These are phyloP conservation scores for Croton setiger DNA, from an alignment of 441 rosid species.

Conservation along the genomic window DNA sequence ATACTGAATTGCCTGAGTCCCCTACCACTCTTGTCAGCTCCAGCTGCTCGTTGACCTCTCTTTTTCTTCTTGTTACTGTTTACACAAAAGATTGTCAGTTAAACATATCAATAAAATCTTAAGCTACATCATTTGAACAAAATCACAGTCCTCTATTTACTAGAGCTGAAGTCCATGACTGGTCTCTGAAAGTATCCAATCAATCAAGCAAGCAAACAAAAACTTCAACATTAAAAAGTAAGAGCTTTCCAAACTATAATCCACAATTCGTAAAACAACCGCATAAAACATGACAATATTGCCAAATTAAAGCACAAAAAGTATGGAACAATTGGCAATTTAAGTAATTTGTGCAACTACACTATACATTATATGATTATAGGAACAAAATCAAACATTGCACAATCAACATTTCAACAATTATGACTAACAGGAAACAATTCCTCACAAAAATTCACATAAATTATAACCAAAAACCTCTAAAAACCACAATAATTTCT, in stretches of 20 bases:
- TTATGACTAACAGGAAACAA: not conserved
- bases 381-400: not conserved
- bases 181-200: not conserved
- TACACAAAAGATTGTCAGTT: constrained; percentile 21
- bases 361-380: not conserved
- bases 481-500: not conserved
- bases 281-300: not conserved
- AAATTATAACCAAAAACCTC: not conserved
- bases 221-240: not conserved
- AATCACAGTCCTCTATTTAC: not conserved
- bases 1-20: constrained; percentile 97
- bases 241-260: not conserved
- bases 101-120: not conserved
- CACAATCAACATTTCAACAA: not conserved
- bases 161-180: not conserved
- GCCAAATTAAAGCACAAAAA: not conserved
- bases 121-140: constrained; percentile 9
- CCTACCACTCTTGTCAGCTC: constrained; percentile 90
- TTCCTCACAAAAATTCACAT: not conserved
- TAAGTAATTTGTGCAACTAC: not conserved
- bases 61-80: constrained; percentile 80
- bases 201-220: not conserved
- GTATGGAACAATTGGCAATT: not conserved
- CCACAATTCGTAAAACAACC: not conserved
- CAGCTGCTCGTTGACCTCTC: constrained; percentile 77